phyloP scores from a whole-genome alignment of 208 protist species.

The Crithidia acanthocephali region DNA sequence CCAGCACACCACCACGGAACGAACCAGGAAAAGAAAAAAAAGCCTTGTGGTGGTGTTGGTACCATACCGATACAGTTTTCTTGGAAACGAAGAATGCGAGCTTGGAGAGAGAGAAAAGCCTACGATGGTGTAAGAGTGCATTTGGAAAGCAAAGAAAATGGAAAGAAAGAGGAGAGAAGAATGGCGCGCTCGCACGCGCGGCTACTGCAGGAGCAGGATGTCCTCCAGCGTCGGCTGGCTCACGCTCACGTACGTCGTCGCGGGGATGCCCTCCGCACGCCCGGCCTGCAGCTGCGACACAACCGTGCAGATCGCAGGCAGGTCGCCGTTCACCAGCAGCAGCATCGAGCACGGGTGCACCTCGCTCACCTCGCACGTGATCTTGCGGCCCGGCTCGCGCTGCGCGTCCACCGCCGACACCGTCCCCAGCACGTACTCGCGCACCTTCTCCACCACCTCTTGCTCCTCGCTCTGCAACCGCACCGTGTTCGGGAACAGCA shows the following conservation, averaged over 20 bases:
- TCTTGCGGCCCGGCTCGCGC: conserved; percentile 1
- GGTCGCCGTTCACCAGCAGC: conserved; percentile 42
- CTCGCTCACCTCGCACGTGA: conserved; percentile 48
- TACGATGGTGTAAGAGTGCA: too few species aligned
- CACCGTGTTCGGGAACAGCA: conserved; percentile 51
- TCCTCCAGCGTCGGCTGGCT: conserved; percentile 76
- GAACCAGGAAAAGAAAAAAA: too few species aligned
- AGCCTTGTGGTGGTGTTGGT: too few species aligned
- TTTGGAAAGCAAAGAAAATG: background rate
- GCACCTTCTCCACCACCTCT: conserved; percentile 27
- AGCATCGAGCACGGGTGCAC: conserved; percentile 50
- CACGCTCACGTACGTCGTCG: conserved; percentile 61
- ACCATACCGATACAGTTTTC: too few species aligned
- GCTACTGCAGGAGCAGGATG: conserved; percentile 52
- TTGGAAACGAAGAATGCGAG: too few species aligned
- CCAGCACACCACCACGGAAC: too few species aligned
- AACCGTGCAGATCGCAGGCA: conserved; percentile 46
- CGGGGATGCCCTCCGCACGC: conserved; percentile 40
- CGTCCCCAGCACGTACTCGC: conserved; percentile 36
- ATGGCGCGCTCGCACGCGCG: background rate
- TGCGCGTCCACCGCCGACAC: conserved; percentile 1
- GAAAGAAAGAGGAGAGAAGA: background rate
- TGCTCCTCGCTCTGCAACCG: conserved; percentile 30
- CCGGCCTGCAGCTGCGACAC: conserved; percentile 54
- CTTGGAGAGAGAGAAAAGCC: too few species aligned